These are phyloP conservation scores for Glycine tomentella DNA, from an alignment of 306 rosid species.

Conservation along the genomic window DNA sequence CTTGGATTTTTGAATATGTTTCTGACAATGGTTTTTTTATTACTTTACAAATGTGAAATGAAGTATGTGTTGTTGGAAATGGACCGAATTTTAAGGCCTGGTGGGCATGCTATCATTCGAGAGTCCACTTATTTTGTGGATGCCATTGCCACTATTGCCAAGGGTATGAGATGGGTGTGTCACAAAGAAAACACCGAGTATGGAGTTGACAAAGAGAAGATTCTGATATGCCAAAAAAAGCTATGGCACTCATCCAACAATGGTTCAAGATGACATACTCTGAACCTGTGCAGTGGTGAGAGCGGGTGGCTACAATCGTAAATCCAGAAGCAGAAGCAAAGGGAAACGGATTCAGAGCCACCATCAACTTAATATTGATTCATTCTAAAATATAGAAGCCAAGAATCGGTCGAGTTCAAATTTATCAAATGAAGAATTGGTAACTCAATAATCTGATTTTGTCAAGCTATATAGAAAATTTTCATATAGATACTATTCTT, in stretches of 20 bases:
- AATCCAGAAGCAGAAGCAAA: constrained; percentile 49
- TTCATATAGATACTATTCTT: constrained; percentile 68
- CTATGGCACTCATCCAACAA: no score
- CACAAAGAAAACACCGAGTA: no score
- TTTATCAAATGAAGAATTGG: constrained; percentile 57
- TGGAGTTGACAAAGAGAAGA: no score
- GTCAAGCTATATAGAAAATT: constrained; percentile 60
- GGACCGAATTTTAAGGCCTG: no score
- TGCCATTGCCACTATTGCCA: no score
- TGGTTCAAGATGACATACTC: constrained; percentile 58
- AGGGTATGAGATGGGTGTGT: no score
- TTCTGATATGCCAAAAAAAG: no score
- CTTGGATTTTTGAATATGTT: not conserved
- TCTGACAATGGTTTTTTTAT: constrained; percentile 34
- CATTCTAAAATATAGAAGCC: constrained; percentile 47
- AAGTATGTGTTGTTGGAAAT: no score
- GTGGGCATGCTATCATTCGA: no score
- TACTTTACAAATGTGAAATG: no score
- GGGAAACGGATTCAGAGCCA: constrained; percentile 59
- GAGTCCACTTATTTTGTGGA: no score
- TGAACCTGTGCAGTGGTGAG: constrained; percentile 34
- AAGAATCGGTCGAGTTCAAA: constrained; percentile 48
- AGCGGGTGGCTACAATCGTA: constrained; percentile 40
- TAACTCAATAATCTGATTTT: constrained; percentile 72
- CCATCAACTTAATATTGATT: constrained; percentile 58